Evolutionary conservation across 2,329 filamentous ascomycete genomes (phyloP), one percentile per base, ranked within the genome.

Genomic region (Diaporthe sp.): DNA sequence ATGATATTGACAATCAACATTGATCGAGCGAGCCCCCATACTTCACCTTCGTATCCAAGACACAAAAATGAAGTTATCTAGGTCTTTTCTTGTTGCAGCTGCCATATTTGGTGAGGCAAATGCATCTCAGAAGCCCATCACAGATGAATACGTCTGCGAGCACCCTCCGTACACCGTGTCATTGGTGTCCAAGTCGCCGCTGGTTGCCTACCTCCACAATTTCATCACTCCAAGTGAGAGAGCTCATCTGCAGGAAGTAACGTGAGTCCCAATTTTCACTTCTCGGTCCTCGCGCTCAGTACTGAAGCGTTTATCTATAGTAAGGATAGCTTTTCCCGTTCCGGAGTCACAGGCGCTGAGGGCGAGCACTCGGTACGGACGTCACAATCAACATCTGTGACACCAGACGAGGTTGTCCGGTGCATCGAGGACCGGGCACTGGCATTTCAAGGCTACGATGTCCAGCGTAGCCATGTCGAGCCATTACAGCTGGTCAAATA

Each of bases 401-500:
- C 75, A 15, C 81, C 81, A 64, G 82, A 85, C 70, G 80, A 78
- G 25, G 78, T 83, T 1, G 82, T 82, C 7, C 78, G 80, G 30
- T 84, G 84, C 77, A 83, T 86, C 67, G 82, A 84, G 76, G 80
- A 84, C 57, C 82, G 84, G 5, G 84, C 84, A 4, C 78, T 82
- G 8, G 77, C 80, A 19, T 85, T 85, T 72, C 84, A 85, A 70
- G 83, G 84, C 61, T 82, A 84, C 69, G 82, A 83, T 73, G 77
- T 80, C 58, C 78, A 81, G 7, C 79, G 79, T 25, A 77, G 77
- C 15, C 78, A 84, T 64, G 80, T 85, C 19, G 83, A 85, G 78
- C 82, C 84, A 0, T 75, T 85, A 25, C 84, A 85, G 75, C 81
- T 85, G 8, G 84, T 85, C 54, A 82, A 81, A 68, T 86, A 86